These are phyloP conservation scores for Chaetomiaceae sp. DNA, from an alignment of 2,329 filamentous ascomycete species.

Conservation along the genomic window DNA sequence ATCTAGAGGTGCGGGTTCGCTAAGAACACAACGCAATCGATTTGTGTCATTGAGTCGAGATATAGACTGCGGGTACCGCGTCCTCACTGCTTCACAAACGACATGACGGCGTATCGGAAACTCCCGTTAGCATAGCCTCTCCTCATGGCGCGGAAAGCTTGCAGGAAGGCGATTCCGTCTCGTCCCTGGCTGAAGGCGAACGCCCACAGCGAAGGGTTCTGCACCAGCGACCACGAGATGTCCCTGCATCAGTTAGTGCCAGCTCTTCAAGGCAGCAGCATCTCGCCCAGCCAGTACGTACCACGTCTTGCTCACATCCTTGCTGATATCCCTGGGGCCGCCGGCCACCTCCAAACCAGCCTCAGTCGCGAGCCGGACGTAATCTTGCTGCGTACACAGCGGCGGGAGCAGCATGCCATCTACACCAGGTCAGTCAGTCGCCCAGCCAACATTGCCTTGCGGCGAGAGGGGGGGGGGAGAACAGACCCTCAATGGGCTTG, in stretches of 20 bases:
- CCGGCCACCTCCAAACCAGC: conserved; percentile 44
- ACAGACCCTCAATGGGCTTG: conserved; percentile 52
- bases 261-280: background rate
- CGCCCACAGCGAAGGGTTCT: conserved; percentile 57
- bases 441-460: too few species aligned
- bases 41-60: too few species aligned
- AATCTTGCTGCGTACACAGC: conserved; percentile 50
- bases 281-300: conserved; percentile 34
- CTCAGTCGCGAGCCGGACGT: conserved; percentile 45
- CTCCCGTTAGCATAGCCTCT: conserved; percentile 55
- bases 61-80: too few species aligned
- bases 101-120: conserved; percentile 57
- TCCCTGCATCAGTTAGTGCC: conserved; percentile 45
- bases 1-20: too few species aligned
- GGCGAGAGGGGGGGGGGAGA: background rate
- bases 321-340: conserved; percentile 53
- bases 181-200: conserved; percentile 57
- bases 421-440: conserved; percentile 23
- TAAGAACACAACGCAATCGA: too few species aligned
- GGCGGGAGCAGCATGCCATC: conserved; percentile 59
- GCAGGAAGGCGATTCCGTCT: conserved; percentile 57
- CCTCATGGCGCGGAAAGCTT: conserved; percentile 58
- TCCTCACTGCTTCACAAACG: conserved; percentile 45
- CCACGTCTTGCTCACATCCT: conserved; percentile 57
- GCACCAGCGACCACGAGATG: conserved; percentile 57